Base-by-base conservation (phyloP, 1,284 basidiomycete species). In the Pyrrhoderma noxium region DNA sequence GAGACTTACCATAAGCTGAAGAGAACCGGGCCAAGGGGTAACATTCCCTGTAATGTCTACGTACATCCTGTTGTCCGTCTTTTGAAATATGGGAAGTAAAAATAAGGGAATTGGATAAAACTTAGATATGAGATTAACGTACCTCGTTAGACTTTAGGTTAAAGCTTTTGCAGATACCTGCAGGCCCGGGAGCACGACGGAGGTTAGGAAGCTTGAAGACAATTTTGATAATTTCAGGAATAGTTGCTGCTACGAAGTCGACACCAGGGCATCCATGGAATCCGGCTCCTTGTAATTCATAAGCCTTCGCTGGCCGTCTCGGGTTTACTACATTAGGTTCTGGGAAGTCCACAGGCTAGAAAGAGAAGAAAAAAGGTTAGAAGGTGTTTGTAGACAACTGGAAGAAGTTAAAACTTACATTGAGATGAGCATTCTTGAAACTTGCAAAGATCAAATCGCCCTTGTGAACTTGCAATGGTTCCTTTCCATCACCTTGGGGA, bases 381-480 rank as follows among this genome's bases (percentile, higher is more conserved):
- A 14, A 8, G 18, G 14, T 5, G 16, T 37, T 5, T 18, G 21
- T n/a, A 2, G 3, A 34, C 8, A 31, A 14, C 11, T 1, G 37
- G 27, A 31, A 14, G 34, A 22, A 21, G 27, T 22, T 2, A 27
- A 13, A 31, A 44, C 72, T 38, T 56, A 78, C 76, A 56, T 78
- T 73, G 16, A 70, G 60, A 49, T 77, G 69, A 2, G 76, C 76
- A 43, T 73, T 76, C 60, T 66, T 71, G 63, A 76, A 71, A 60
- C 72, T 72, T 19, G 62, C 67, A 57, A 71, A 72, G 49, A 77
- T 60, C 21, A 67, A 62, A 57, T 77, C 74, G 2, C 72, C 74
- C 2, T 66, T 62, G 55, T 71, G 66, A 47, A 77, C 64, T 9
- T 66, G 55, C 23, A 73, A 40, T 8, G 69, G 58, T 1, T 70